Conservation (phyloP, 1,284 basidiomycete species). For the Tilletia horrida region DNA sequence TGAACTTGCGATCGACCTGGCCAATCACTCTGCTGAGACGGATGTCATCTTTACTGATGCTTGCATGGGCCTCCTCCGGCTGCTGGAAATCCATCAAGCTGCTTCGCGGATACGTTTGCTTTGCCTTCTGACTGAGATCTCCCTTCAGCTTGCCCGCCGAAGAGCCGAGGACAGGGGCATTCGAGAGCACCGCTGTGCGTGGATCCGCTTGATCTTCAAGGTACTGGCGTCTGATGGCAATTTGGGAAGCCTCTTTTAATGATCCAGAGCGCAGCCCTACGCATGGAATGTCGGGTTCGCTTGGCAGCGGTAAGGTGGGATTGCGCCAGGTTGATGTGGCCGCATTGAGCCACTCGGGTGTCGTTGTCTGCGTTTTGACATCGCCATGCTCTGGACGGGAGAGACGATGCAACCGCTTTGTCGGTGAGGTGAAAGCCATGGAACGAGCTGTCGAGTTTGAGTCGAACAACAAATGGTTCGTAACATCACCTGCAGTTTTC, state of each 20-base stretch:
- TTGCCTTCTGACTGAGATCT: too few species aligned
- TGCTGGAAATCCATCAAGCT: background rate
- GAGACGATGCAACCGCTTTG: too few species aligned
- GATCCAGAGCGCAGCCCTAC: too few species aligned
- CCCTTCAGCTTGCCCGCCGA: background rate
- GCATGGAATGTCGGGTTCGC: background rate
- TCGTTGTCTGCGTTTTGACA: background rate
- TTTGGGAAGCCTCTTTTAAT: too few species aligned
- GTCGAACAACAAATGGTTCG: too few species aligned
- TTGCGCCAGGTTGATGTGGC: background rate
- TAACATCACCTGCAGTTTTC: too few species aligned
- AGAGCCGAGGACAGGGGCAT: background rate
- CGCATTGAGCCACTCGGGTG: background rate
- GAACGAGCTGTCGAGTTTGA: too few species aligned
- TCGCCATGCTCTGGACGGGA: background rate
- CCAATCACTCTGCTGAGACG: conserved; percentile 57
- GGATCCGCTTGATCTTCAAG: background rate
- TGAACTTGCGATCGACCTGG: conserved; percentile 85
- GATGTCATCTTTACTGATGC: too few species aligned
- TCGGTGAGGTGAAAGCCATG: too few species aligned
- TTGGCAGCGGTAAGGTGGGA: background rate
- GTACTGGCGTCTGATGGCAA: too few species aligned
- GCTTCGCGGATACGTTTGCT: too few species aligned
- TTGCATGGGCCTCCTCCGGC: too few species aligned
- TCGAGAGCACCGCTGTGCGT: background rate